Evolutionary conservation across 2,329 filamentous ascomycete species (phyloP).

Genomic region (Chalara sp.): DNA sequence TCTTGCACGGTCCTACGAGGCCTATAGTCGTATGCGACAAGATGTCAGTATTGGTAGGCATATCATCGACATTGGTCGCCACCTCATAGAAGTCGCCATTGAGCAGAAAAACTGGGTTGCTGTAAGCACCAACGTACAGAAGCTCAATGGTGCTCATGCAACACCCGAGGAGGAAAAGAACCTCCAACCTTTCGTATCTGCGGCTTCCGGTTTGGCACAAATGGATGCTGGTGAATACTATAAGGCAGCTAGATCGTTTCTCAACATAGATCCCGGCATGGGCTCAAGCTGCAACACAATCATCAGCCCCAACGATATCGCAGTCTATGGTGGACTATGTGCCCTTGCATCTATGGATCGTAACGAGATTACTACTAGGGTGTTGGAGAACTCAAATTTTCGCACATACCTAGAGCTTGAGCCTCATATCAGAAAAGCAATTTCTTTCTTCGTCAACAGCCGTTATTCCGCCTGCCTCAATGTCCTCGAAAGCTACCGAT

Average conservation of each 20-base stretch:
- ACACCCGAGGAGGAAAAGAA: constrained; percentile 37
- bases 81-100: constrained; percentile 68
- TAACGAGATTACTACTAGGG: constrained; percentile 61
- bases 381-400: constrained; percentile 77
- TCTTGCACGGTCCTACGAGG: constrained; percentile 63
- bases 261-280: constrained; percentile 32
- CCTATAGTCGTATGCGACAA: constrained; percentile 81
- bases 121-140: constrained; percentile 57
- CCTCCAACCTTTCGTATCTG: constrained; percentile 44
- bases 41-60: constrained; percentile 81
- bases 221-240: constrained; percentile 49
- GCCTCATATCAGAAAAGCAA: constrained; percentile 86
- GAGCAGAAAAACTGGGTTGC: constrained; percentile 72
- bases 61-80: constrained; percentile 73
- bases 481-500: constrained; percentile 72
- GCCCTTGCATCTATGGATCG: constrained; percentile 87
- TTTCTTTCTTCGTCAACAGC: constrained; percentile 81
- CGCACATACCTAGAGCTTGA: constrained; percentile 86
- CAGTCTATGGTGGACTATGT: constrained; percentile 84
- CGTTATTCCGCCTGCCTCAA: constrained; percentile 81
- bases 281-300: constrained; percentile 59
- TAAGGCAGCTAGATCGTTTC: constrained; percentile 67
- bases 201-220: constrained; percentile 54
- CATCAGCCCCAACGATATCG: constrained; percentile 78
- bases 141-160: constrained; percentile 49